Evolutionary conservation across 257 asterid species (phyloP).

Genomic region (Scutellaria galericulata): DNA sequence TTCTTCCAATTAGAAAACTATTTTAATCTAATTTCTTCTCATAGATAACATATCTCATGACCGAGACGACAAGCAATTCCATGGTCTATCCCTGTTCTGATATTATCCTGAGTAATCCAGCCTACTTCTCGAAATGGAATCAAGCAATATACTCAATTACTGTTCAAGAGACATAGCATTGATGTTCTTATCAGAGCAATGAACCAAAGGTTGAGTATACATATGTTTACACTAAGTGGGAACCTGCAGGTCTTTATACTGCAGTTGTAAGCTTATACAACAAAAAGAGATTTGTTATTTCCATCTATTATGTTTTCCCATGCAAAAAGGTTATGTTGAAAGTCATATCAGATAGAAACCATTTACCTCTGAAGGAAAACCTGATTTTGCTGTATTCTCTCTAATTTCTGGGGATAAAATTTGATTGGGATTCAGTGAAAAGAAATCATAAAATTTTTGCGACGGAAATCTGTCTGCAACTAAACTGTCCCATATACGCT

Average conservation of each 20-base stretch:
- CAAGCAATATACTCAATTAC: background rate
- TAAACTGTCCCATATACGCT: constrained; percentile 84
- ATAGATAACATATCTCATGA: constrained; percentile 6
- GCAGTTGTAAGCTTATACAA: background rate
- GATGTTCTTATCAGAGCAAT: background rate
- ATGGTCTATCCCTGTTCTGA: background rate
- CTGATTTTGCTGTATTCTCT: constrained; percentile 60
- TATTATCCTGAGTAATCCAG: background rate
- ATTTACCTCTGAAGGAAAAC: constrained; percentile 76
- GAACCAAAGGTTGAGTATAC: background rate
- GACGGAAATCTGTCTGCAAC: constrained; percentile 65
- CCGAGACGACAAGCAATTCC: background rate
- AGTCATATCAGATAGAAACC: constrained; percentile 5
- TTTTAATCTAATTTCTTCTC: background rate
- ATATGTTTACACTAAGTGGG: background rate
- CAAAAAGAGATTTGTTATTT: background rate
- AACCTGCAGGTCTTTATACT: background rate
- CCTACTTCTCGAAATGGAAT: constrained; percentile 6
- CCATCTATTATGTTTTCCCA: background rate
- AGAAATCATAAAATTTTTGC: constrained; percentile 67
- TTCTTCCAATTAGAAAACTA: constrained; percentile 19
- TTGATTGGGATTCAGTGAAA: constrained; percentile 68
- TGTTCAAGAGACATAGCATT: background rate
- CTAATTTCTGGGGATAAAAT: constrained; percentile 66
- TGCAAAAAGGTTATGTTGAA: constrained; percentile 1